These are phyloP conservation scores for Leccinellum rugosiceps DNA, from an alignment of 768 basidiomycete genomes.

Conservation along the genomic window DNA sequence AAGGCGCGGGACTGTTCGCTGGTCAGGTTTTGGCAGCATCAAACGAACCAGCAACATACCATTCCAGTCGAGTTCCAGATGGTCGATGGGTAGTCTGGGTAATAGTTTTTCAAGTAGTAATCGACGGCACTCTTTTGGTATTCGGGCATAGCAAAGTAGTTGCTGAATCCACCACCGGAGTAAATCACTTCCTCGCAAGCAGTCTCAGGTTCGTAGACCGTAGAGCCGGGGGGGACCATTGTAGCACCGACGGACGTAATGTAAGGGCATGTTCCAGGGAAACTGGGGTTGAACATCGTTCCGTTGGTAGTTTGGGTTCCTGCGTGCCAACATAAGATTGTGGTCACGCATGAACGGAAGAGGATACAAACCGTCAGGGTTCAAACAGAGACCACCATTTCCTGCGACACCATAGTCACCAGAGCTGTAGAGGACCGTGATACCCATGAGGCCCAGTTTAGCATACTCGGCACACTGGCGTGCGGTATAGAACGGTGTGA, in stretches of 20 bases:
- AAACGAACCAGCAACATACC: slow-evolving; percentile 13
- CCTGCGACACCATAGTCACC: slow-evolving; percentile 48
- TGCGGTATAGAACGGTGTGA: slow-evolving; percentile 34
- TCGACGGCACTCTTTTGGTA: slow-evolving; percentile 38
- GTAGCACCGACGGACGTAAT: slow-evolving; percentile 47
- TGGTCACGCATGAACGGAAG: background rate
- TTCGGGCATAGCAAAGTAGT: slow-evolving; percentile 39
- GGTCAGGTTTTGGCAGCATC: slow-evolving; percentile 30
- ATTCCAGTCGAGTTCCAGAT: slow-evolving; percentile 28
- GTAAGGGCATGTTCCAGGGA: slow-evolving; percentile 45
- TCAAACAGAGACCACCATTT: slow-evolving; percentile 28
- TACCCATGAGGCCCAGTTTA: slow-evolving; percentile 41
- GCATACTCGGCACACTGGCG: slow-evolving; percentile 47
- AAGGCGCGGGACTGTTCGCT: slow-evolving; percentile 33
- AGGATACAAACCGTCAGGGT: slow-evolving; percentile 21
- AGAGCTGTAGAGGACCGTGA: slow-evolving; percentile 42
- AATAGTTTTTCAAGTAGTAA: slow-evolving; percentile 30
- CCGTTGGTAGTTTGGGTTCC: slow-evolving; percentile 25
- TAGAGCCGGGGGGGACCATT: slow-evolving; percentile 36
- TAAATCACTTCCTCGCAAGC: slow-evolving; percentile 44
- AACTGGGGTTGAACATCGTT: slow-evolving; percentile 46
- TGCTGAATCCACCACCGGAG: slow-evolving; percentile 62
- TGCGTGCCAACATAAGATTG: slow-evolving; percentile 4
- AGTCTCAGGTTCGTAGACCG: slow-evolving; percentile 45
- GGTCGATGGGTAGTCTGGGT: slow-evolving; percentile 18